A percentile compares a stretch with the other conserved stretches of the same genome.
phyloP scores from a whole-genome alignment of 202 grass and related monocot genomes.

The Setaria italica region DNA sequence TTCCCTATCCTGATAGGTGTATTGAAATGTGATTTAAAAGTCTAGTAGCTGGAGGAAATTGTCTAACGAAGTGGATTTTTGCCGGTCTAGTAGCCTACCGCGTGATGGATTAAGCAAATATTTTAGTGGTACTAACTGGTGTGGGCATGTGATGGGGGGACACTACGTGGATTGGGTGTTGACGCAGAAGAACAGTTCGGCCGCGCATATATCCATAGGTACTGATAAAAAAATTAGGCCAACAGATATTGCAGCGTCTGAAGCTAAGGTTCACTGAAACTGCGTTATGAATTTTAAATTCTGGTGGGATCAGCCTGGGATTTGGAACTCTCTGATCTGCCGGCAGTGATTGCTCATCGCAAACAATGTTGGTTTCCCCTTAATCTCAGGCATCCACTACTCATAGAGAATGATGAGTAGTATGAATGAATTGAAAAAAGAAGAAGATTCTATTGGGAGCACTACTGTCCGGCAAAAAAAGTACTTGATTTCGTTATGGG shows the following conservation, averaged over 20 bases:
- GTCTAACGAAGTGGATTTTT: conserved; percentile 27
- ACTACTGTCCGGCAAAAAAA: neutral
- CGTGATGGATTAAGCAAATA: neutral
- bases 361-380: neutral
- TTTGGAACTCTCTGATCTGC: neutral
- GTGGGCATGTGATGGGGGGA: conserved; percentile 12
- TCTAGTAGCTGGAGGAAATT: neutral
- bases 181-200: neutral
- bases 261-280: neutral
- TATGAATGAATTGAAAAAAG: neutral
- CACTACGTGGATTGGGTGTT: conserved; percentile 21
- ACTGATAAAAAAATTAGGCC: neutral
- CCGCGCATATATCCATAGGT: neutral
- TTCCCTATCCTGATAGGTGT: neutral
- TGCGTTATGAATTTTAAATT: neutral
- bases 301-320: neutral
- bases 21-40: neutral
- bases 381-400: neutral
- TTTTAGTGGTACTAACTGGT: neutral
- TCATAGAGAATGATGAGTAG: neutral
- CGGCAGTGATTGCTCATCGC: neutral
- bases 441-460: neutral
- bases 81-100: conserved; percentile 20
- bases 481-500: neutral
- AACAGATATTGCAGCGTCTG: neutral